These are phyloP conservation scores for Cinnamomum micranthum DNA, from an alignment of 164 flowering plant species.

Conservation along the genomic window DNA sequence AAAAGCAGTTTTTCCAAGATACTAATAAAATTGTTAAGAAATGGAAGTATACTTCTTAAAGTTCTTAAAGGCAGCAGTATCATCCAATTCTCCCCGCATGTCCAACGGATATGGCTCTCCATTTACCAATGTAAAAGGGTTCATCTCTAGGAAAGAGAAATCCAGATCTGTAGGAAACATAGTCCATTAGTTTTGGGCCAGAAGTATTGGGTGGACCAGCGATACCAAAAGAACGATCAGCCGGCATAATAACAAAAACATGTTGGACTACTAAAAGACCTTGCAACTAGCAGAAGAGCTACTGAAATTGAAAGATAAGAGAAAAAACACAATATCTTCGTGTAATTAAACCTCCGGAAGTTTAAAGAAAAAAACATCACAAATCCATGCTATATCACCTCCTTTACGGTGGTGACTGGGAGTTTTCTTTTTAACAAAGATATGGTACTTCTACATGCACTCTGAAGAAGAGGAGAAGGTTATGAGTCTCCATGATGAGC, in stretches of 20 bases:
- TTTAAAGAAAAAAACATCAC: neutral
- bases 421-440: neutral
- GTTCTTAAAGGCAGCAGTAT: constrained; percentile 91
- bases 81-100: constrained; percentile 93
- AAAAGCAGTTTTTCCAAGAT: neutral
- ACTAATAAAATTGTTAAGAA: neutral
- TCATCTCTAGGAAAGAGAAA: constrained; percentile 90
- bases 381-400: neutral
- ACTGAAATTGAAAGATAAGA: neutral
- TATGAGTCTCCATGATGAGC: neutral
- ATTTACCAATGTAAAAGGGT: constrained; percentile 80
- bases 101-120: constrained; percentile 88
- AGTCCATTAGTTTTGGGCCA: too few species aligned
- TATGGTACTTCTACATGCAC: neutral
- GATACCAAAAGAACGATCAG: neutral
- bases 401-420: neutral
- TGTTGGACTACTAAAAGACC: neutral
- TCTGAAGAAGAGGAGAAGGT: neutral
- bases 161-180: constrained; percentile 56
- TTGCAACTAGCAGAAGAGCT: neutral
- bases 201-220: neutral
- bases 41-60: constrained; percentile 64
- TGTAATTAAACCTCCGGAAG: neutral
- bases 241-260: neutral
- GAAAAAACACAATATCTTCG: neutral